phyloP scores from a whole-genome alignment of 768 basidiomycete species.

The Suillus ampliporus region DNA sequence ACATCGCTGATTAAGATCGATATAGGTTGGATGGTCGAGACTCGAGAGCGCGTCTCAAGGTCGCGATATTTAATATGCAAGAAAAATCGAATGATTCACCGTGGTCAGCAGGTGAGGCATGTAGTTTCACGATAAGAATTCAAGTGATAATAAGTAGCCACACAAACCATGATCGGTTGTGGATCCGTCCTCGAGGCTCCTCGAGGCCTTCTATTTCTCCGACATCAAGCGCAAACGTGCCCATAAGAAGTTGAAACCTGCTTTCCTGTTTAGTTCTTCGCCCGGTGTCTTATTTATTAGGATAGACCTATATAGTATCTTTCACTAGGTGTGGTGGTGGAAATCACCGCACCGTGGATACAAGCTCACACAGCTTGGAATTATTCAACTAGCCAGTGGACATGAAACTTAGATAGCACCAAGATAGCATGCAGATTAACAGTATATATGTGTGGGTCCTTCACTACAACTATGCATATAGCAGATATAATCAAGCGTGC shows the following conservation, averaged over 20 bases:
- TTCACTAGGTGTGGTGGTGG: not conserved
- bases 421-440: constrained; percentile 20
- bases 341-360: not conserved
- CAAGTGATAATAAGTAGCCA: constrained; percentile 6
- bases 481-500: constrained; percentile 4
- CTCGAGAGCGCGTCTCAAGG: not conserved
- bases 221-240: not conserved
- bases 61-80: not conserved
- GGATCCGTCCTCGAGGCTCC: constrained; percentile 22
- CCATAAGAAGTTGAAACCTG: not conserved
- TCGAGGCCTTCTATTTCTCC: not conserved
- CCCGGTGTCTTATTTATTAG: not conserved
- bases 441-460: constrained; percentile 21
- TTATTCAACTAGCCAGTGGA: not conserved
- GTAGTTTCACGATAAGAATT: not conserved
- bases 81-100: not conserved
- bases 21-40: constrained; percentile 8
- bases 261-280: not conserved
- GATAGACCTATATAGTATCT: not conserved
- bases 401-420: constrained; percentile 13
- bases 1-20: constrained; percentile 22
- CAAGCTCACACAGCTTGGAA: not conserved
- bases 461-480: constrained; percentile 6
- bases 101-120: constrained; percentile 5
- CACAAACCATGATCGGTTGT: constrained; percentile 12